A percentile compares a stretch with the other conserved stretches of the same genome.
These are phyloP conservation scores for Pseudogymnoascus sp. DNA, from an alignment of 2,329 filamentous ascomycete species.

Conservation along the genomic window DNA sequence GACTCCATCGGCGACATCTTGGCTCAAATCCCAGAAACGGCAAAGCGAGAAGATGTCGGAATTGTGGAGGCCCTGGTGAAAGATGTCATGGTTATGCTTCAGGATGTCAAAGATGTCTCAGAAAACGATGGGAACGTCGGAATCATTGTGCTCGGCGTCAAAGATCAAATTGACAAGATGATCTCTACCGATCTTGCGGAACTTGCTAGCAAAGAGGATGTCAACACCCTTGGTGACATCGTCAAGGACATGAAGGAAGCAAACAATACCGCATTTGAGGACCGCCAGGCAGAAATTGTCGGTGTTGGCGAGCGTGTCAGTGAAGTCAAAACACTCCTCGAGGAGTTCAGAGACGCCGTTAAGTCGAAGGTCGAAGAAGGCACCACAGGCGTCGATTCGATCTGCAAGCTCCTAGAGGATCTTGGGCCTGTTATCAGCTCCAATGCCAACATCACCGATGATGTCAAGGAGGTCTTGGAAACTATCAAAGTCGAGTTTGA, in stretches of 20 bases:
- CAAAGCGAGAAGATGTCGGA: slow-evolving; percentile 70
- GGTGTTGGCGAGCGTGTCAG: slow-evolving; percentile 69
- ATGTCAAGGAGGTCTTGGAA: slow-evolving; percentile 63
- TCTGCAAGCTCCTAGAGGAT: slow-evolving; percentile 62
- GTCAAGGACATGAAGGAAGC: slow-evolving; percentile 66
- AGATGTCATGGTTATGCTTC: slow-evolving; percentile 66
- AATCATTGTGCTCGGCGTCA: slow-evolving; percentile 76
- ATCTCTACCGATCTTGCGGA: slow-evolving; percentile 61
- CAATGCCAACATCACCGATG: slow-evolving; percentile 50
- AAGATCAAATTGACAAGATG: slow-evolving; percentile 66
- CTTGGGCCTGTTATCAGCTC: slow-evolving; percentile 55
- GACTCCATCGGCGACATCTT: slow-evolving; percentile 61
- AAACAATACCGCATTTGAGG: slow-evolving; percentile 71
- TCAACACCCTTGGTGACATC: slow-evolving; percentile 60
- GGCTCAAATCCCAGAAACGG: slow-evolving; percentile 58
- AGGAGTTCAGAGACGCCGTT: slow-evolving; percentile 69
- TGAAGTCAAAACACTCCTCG: slow-evolving; percentile 68
- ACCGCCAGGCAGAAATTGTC: slow-evolving; percentile 75
- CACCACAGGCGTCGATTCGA: slow-evolving; percentile 59
- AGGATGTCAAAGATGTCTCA: slow-evolving; percentile 63
- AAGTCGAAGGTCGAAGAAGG: slow-evolving; percentile 71
- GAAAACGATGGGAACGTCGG: slow-evolving; percentile 80
- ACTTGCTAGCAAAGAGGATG: slow-evolving; percentile 67
- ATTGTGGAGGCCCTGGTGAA: slow-evolving; percentile 70
- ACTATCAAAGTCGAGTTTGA: slow-evolving; percentile 82